Percentiles rank a stretch among this genome's conserved stretches.
Evolutionary conservation across 2,329 filamentous ascomycete species (phyloP).

Genomic region (Sclerotinia minor): DNA sequence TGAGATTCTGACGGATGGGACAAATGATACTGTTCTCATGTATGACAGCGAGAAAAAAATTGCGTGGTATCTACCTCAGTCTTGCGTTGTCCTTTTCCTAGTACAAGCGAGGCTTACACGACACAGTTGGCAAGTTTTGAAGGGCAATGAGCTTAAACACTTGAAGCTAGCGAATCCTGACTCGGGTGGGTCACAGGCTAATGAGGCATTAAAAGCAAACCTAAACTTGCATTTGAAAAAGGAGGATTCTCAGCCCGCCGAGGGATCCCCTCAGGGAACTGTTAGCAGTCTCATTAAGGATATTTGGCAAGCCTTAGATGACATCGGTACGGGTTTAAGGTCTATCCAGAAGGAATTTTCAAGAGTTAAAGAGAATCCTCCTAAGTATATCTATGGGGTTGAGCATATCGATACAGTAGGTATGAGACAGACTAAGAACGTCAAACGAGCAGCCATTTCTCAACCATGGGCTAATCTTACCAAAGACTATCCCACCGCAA

Average conservation of each 20-base stretch:
- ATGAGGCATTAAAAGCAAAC: not conserved
- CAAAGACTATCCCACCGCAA: not conserved
- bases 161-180: not conserved
- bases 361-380: not conserved
- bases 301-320: not conserved
- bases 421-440: not conserved
- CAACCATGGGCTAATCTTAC: slow-evolving; percentile 8
- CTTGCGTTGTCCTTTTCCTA: not conserved
- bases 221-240: not conserved
- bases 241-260: not conserved
- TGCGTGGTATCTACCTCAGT: not conserved
- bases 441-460: not conserved
- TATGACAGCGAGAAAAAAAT: slow-evolving; percentile 3
- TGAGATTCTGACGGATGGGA: not conserved
- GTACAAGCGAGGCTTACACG: not conserved
- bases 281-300: not conserved
- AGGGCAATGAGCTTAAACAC: not conserved
- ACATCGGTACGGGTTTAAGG: not conserved
- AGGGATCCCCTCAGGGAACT: not conserved
- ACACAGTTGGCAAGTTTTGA: not conserved
- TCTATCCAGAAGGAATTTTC: not conserved
- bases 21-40: not conserved
- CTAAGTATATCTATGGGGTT: not conserved
- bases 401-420: not conserved
- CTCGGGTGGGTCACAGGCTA: not conserved